Evolutionary conservation across 2,329 filamentous ascomycete species (phyloP).

Genomic region (Paraphoma sp.): DNA sequence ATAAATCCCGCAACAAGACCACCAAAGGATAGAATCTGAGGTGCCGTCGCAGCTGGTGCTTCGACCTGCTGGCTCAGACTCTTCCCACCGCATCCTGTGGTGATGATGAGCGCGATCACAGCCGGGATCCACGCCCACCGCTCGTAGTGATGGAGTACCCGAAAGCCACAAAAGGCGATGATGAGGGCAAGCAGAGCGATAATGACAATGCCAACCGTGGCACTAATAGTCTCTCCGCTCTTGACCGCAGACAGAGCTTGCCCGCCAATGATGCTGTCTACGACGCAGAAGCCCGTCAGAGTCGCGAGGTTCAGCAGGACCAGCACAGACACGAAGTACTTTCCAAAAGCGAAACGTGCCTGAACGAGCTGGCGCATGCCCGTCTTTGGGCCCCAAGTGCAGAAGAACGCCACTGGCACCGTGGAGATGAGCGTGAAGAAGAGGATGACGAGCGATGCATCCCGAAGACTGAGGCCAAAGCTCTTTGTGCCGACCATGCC

Average conservation of each 20-base stretch:
- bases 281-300: conserved; percentile 67
- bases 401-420: conserved; percentile 62
- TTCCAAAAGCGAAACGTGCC: conserved; percentile 65
- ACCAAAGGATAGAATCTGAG: conserved; percentile 62
- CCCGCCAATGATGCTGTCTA: conserved; percentile 67
- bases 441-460: conserved; percentile 65
- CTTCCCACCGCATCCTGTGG: conserved; percentile 61
- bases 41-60: conserved; percentile 53
- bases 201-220: conserved; percentile 67
- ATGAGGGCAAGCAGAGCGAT: conserved; percentile 63
- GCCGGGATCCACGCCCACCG: conserved; percentile 65
- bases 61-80: conserved; percentile 57
- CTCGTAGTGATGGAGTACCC: conserved; percentile 63
- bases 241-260: conserved; percentile 51
- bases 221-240: conserved; percentile 52
- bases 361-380: conserved; percentile 72
- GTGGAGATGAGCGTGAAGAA: conserved; percentile 68
- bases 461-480: conserved; percentile 63
- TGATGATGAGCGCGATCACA: conserved; percentile 61
- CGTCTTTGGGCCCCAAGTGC: conserved; percentile 65
- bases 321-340: conserved; percentile 64
- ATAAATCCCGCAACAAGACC: conserved; percentile 69
- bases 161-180: conserved; percentile 68
- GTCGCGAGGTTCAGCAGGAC: conserved; percentile 69
- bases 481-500: conserved; percentile 66